Evolutionary conservation across 331 rosid genomes (phyloP).

Genomic region (Acacia pycnantha): DNA sequence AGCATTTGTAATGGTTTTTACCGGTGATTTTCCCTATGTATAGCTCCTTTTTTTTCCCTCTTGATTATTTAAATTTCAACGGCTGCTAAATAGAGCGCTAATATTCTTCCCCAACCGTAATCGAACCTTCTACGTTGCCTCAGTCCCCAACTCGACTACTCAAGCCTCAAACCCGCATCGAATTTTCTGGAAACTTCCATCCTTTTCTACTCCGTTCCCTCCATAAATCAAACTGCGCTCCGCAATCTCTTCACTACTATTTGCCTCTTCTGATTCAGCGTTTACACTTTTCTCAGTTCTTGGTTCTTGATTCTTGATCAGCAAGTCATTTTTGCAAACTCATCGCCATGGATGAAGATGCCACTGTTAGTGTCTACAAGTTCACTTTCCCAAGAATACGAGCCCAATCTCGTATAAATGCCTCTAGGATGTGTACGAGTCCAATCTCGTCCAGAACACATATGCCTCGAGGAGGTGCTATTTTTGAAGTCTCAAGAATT

Average conservation of each 20-base stretch:
- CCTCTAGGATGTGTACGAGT: too few species aligned
- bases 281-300: background rate
- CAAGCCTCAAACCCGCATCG: conserved; percentile 9
- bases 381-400: conserved; percentile 20
- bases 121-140: conserved; percentile 33
- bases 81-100: background rate
- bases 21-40: too few species aligned
- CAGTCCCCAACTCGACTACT: conserved; percentile 21
- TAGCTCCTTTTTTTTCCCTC: too few species aligned
- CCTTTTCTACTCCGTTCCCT: background rate
- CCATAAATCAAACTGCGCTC: background rate
- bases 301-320: background rate
- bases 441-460: conserved; percentile 47
- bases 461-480: conserved; percentile 65
- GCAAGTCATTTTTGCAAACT: conserved; percentile 37
- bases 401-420: too few species aligned
- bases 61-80: background rate
- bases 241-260: background rate
- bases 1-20: too few species aligned
- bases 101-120: background rate
- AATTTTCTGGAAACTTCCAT: conserved; percentile 34
- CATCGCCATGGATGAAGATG: conserved; percentile 51
- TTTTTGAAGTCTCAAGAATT: conserved; percentile 47
- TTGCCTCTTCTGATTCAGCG: background rate
- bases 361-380: conserved; percentile 44